Conservation (phyloP, 139 green algal species). For the Tetraselmis striata region DNA sequence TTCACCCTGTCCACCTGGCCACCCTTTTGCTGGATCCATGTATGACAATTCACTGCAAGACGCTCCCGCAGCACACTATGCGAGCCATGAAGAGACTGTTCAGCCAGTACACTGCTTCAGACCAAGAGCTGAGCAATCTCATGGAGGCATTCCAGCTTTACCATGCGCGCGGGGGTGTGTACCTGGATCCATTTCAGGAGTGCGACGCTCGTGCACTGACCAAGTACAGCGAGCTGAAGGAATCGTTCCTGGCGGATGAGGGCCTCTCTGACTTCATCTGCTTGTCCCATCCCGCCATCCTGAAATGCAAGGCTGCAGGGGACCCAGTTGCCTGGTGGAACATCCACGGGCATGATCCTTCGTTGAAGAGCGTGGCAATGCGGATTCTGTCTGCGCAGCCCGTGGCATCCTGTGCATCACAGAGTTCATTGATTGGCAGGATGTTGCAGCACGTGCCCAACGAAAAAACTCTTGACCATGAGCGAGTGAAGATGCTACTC, state of each 20-base stretch:
- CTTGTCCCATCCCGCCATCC: background rate
- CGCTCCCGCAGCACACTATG: background rate
- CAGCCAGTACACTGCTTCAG: background rate
- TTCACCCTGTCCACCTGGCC: background rate
- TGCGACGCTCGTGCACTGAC: background rate
- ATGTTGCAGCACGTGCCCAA: background rate
- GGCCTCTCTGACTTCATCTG: background rate
- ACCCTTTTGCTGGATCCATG: background rate
- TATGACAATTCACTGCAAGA: background rate
- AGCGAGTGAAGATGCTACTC: background rate
- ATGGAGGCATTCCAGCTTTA: background rate
- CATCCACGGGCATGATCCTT: background rate
- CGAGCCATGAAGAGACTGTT: background rate
- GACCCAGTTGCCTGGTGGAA: background rate
- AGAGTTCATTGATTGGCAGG: background rate
- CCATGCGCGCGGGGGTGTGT: background rate
- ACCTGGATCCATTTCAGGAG: background rate
- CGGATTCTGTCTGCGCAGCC: background rate
- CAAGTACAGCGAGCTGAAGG: background rate
- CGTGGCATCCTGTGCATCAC: background rate
- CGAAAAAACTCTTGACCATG: background rate
- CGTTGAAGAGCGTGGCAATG: background rate
- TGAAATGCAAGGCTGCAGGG: background rate
- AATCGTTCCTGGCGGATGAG: background rate
- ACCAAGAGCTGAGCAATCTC: background rate